A percentile compares a stretch with the other conserved stretches of the same genome.
These are phyloP conservation scores for Pelargonium exstipulatum DNA, from an alignment of 441 rosid genomes.

Conservation along the genomic window DNA sequence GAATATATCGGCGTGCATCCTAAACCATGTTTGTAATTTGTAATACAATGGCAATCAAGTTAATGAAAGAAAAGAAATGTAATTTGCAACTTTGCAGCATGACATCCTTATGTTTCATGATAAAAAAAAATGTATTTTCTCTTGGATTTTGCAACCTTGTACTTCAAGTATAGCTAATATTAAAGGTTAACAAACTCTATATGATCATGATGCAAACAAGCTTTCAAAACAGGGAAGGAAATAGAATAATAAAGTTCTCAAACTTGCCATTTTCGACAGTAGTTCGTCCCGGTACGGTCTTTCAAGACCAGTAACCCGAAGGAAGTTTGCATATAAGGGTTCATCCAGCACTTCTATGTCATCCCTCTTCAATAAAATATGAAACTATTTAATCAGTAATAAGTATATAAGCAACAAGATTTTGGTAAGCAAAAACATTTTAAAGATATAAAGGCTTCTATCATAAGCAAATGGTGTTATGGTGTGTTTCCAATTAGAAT, in stretches of 20 bases:
- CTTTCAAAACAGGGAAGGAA: neutral
- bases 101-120: neutral
- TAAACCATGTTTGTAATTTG: neutral
- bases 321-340: constrained; percentile 64
- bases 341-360: constrained; percentile 77
- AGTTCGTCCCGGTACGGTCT: constrained; percentile 67
- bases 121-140: neutral
- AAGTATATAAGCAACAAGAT: neutral
- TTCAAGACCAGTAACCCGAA: constrained; percentile 42
- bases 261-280: constrained; percentile 54
- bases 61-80: neutral
- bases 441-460: neutral
- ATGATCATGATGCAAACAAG: too few species aligned
- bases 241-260: neutral
- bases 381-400: neutral
- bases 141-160: neutral
- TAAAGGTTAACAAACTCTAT: too few species aligned
- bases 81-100: neutral
- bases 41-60: neutral
- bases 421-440: neutral
- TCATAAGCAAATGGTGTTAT: neutral
- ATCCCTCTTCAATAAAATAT: constrained; percentile 46
- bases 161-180: too few species aligned
- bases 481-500: neutral
- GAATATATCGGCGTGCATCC: neutral